These are phyloP conservation scores for Umbelopsis ramanniana DNA, from an alignment of 192 early-diverging fungal genomes.

Conservation along the genomic window DNA sequence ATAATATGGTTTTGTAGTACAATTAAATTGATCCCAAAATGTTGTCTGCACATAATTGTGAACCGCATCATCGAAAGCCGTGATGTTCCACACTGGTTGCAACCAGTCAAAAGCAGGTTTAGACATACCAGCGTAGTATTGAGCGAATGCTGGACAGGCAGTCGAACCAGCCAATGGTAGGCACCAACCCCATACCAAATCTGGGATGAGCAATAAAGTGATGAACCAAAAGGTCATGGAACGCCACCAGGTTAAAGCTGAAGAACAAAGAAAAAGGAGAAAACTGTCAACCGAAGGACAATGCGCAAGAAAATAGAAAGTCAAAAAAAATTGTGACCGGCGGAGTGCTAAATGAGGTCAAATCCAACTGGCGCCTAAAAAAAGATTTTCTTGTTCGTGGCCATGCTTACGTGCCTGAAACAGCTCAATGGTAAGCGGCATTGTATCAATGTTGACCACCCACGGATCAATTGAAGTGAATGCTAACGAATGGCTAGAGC, in stretches of 20 bases:
- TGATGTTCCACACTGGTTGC: slow-evolving; percentile 20
- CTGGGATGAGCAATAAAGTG: neutral
- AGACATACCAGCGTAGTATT: slow-evolving; percentile 28
- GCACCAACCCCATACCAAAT: slow-evolving; percentile 12
- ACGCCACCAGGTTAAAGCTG: neutral
- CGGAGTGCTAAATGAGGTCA: too few relatives aligned
- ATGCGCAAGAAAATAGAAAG: neutral
- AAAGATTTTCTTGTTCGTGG: too few relatives aligned
- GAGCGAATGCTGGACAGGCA: slow-evolving; percentile 30
- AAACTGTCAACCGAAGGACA: neutral
- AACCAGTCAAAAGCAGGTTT: slow-evolving; percentile 12
- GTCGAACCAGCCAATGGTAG: slow-evolving; percentile 12
- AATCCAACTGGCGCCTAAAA: too few relatives aligned
- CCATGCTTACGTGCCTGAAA: too few relatives aligned
- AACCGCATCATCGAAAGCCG: slow-evolving; percentile 28
- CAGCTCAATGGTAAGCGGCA: too few relatives aligned
- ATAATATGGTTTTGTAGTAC: slow-evolving; percentile 21
- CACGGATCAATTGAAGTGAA: too few relatives aligned
- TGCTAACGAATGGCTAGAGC: too few relatives aligned
- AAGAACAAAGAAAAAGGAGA: neutral
- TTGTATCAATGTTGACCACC: too few relatives aligned
- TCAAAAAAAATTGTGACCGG: neutral
- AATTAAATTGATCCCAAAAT: slow-evolving; percentile 18
- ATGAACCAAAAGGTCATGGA: neutral
- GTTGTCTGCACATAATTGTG: slow-evolving; percentile 22